phyloP scores from a whole-genome alignment of 1,284 basidiomycete species.

The Agroathelia rolfsii region DNA sequence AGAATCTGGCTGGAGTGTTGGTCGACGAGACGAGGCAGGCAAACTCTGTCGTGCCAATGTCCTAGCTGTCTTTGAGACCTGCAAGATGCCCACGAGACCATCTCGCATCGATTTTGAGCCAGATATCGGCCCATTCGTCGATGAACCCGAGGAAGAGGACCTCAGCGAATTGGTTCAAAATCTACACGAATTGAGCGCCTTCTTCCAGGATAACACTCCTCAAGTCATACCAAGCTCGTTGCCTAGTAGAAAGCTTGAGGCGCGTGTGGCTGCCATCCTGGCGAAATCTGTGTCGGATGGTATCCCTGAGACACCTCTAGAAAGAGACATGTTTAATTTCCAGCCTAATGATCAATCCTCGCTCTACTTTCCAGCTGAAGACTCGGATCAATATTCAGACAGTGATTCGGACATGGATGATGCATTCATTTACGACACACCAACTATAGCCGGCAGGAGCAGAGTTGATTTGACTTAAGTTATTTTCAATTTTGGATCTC shows the following conservation, averaged over 20 bases:
- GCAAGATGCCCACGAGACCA: slow-evolving; percentile 61
- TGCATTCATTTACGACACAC: slow-evolving; percentile 61
- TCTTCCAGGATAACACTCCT: slow-evolving; percentile 77
- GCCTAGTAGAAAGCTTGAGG: slow-evolving; percentile 56
- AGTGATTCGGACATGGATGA: slow-evolving; percentile 58
- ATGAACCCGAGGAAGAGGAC: slow-evolving; percentile 48
- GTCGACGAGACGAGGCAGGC: slow-evolving; percentile 52
- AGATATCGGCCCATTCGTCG: slow-evolving; percentile 20
- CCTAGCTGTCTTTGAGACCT: slow-evolving; percentile 78
- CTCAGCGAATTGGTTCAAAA: slow-evolving; percentile 83
- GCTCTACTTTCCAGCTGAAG: no score
- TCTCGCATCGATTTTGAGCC: slow-evolving; percentile 67
- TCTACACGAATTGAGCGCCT: slow-evolving; percentile 77
- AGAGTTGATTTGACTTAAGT: slow-evolving; percentile 31
- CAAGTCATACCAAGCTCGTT: slow-evolving; percentile 21
- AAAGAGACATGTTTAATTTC: slow-evolving; percentile 33
- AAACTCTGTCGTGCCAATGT: slow-evolving; percentile 67
- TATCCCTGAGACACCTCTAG: slow-evolving; percentile 45
- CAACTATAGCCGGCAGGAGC: slow-evolving; percentile 27
- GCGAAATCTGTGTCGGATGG: slow-evolving; percentile 58
- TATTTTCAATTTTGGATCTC: slow-evolving; percentile 1
- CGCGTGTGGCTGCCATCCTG: slow-evolving; percentile 68
- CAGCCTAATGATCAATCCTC: slow-evolving; percentile 31
- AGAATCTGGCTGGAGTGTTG: slow-evolving; percentile 79
- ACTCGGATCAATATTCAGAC: slow-evolving; percentile 40